Conservation (phyloP, 345 rosid genomes). For the Citrus cavaleriei region DNA sequence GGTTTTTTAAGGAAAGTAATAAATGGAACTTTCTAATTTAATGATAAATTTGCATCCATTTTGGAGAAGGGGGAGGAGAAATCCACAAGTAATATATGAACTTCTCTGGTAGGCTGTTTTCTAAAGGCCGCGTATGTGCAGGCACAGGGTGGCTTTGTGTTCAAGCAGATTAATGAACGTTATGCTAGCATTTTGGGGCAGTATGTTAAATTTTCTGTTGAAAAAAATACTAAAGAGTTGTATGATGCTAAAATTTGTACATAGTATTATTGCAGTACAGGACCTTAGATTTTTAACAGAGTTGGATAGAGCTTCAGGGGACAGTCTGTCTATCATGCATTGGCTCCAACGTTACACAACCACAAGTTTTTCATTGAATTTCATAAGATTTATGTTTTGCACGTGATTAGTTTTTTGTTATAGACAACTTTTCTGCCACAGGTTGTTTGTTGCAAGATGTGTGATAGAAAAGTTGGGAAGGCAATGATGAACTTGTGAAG, state of each 20-base stretch:
- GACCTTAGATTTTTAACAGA: neutral
- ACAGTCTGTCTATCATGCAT: neutral
- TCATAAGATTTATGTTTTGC: neutral
- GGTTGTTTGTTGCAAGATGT: neutral
- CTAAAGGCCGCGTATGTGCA: neutral
- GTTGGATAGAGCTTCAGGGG: neutral
- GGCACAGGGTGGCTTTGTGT: neutral
- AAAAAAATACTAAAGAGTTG: neutral
- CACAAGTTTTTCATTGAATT: no score
- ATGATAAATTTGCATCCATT: neutral
- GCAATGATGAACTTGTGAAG: neutral
- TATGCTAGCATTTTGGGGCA: neutral
- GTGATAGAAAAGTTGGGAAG: neutral
- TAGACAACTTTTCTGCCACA: neutral
- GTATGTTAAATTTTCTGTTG: neutral
- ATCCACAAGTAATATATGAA: neutral
- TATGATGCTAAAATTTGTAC: neutral
- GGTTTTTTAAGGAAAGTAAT: neutral
- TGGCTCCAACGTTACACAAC: neutral
- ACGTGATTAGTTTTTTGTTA: neutral
- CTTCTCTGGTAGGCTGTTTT: neutral
- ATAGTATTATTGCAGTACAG: neutral
- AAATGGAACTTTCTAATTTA: neutral
- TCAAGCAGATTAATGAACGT: neutral
- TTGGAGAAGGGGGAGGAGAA: neutral